Evolutionary conservation across 768 basidiomycete species (phyloP).

Genomic region (Brasilioporus rufonigricans): DNA sequence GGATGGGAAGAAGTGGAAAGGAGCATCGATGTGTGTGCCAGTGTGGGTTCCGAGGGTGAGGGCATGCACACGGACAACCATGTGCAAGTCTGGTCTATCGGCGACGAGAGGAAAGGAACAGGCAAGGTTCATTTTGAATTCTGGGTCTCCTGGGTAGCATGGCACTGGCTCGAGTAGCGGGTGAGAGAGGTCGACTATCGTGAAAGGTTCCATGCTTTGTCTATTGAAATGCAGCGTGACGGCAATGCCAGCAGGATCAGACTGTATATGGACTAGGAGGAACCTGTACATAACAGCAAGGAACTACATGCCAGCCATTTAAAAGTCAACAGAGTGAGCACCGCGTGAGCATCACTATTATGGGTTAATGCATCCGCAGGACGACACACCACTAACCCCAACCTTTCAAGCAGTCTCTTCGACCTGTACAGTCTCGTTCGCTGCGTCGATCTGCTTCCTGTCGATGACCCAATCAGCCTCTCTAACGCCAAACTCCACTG

Average conservation of each 20-base stretch:
- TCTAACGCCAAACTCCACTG: slow-evolving; percentile 12
- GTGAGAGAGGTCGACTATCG: slow-evolving; percentile 30
- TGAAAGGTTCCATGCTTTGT: slow-evolving; percentile 17
- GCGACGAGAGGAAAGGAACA: slow-evolving; percentile 16
- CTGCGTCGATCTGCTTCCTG: background rate
- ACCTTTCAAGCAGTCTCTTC: slow-evolving; percentile 1
- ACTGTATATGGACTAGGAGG: too few relatives aligned
- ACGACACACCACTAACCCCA: too few relatives aligned
- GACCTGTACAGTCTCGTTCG: background rate
- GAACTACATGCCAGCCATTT: too few relatives aligned
- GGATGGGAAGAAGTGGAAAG: slow-evolving; percentile 63
- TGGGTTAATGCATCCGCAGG: too few relatives aligned
- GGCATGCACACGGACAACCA: slow-evolving; percentile 26
- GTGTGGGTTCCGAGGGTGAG: slow-evolving; percentile 66
- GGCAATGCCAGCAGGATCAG: too few relatives aligned
- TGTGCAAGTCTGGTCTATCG: background rate
- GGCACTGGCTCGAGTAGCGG: slow-evolving; percentile 19
- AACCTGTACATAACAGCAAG: too few relatives aligned
- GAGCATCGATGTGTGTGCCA: slow-evolving; percentile 80
- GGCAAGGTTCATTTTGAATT: slow-evolving; percentile 19
- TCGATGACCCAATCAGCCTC: slow-evolving; percentile 14
- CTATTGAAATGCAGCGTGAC: too few relatives aligned
- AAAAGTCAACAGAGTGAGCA: too few relatives aligned
- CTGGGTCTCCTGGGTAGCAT: slow-evolving; percentile 30
- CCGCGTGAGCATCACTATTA: too few relatives aligned